Base-by-base conservation (phyloP, 768 basidiomycete species). In the Lentinula raphanica region DNA sequence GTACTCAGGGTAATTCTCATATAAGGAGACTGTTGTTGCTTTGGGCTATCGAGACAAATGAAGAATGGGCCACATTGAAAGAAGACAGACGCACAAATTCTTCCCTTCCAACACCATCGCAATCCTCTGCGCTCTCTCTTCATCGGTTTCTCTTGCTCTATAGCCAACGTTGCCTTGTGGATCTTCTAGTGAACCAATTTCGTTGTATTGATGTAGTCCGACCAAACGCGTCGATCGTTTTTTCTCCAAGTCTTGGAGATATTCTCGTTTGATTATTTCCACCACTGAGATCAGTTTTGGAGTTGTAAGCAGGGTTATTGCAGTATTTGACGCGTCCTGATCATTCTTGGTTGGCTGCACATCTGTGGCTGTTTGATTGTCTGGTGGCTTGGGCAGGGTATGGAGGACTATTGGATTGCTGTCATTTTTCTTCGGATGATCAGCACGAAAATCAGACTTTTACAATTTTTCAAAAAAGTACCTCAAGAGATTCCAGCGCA, bases 191-290 rank as follows among this genome's bases (percentile, higher is more conserved):
- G 65, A 79, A 0, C 83, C 81, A 11, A 91, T 70, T 56, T 88
- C 79, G 61, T 91, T 92, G 71, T 91, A 92, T 66, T 92, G 90
- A 65, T 90, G 81, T 32, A 92, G 69, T 3, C 90, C 90, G 3
- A 69, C 68, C 27, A 74, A 66, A 44, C 74, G 73, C n/a, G 69
- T 68, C 2, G 74, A 76, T 35, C 64, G 69, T 12, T 71, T 78
- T 19, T 68, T 62, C 40, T 78, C 78, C 5, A 87, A 72, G 15
- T 66, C 67, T 56, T 83, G 83, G 55, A 90, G 60, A 65, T 84
- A 92, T 66, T 92, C 88, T 27, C 92, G 82, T 66, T 94, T 94
- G 64, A 92, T 82, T 57, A 94, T 90, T 69, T 95, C 92, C 0
- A 84, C 85, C 3, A 92, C 87, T 0, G 86, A 83, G 36, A 94